Percentiles rank a stretch among this genome's conserved stretches.
These are phyloP conservation scores for Quercus suber DNA, from an alignment of 306 rosid genomes.

Conservation along the genomic window DNA sequence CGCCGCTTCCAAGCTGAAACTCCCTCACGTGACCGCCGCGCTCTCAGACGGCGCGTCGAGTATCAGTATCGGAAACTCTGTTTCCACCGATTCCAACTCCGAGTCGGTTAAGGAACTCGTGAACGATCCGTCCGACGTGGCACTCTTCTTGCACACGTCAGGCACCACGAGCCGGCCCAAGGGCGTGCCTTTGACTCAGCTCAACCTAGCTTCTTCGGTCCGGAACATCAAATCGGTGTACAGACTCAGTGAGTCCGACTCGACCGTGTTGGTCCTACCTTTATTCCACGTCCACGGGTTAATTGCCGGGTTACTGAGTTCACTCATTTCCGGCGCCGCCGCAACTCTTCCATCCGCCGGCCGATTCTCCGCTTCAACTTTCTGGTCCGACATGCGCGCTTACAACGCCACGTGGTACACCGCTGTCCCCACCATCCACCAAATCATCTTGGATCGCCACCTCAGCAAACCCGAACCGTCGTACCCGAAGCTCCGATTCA, in stretches of 20 bases:
- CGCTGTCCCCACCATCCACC: constrained; percentile 94
- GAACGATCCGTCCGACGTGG: constrained; percentile 71
- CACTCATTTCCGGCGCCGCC: constrained; percentile 63
- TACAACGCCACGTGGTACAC: constrained; percentile 92
- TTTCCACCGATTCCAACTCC: constrained; percentile 17
- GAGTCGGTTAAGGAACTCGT: constrained; percentile 4
- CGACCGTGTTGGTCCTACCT: constrained; percentile 82
- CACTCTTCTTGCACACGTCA: constrained; percentile 95
- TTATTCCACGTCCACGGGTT: constrained; percentile 93
- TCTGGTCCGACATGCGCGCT: constrained; percentile 76
- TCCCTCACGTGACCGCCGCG: constrained; percentile 49
- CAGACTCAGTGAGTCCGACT: constrained; percentile 67
- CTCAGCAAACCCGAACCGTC: constrained; percentile 44
- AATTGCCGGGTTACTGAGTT: constrained; percentile 66
- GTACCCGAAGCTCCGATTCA: constrained; percentile 81
- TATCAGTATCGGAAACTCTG: not conserved
- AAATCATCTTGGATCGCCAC: constrained; percentile 83
- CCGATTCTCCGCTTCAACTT: constrained; percentile 85
- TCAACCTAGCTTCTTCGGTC: constrained; percentile 68
- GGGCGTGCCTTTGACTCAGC: constrained; percentile 88
- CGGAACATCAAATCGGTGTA: constrained; percentile 71
- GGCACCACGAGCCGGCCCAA: constrained; percentile 97
- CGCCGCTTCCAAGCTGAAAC: constrained; percentile 66
- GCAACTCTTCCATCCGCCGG: constrained; percentile 73
- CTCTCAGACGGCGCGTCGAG: constrained; percentile 21